Evolutionary conservation across 148 eudicot species (phyloP), one percentile per base, ranked within the genome.

Genomic region (Selenicereus undatus): DNA sequence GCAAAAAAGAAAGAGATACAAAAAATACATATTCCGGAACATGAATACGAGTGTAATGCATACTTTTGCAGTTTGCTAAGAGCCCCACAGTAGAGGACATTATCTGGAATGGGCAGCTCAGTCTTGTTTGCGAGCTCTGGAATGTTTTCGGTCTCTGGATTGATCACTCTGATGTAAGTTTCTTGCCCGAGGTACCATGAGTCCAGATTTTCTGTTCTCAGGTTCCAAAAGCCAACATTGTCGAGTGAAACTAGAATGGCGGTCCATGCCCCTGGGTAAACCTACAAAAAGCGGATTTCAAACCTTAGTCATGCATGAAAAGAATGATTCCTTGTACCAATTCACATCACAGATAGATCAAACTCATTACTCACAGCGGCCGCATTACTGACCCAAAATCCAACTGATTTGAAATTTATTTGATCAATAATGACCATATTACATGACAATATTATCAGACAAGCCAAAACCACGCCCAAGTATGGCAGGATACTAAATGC

Each of bases 131-230:
- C 87, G 36, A 80, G 73, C 76, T 86, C 91, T 4, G 97, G 93
- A 85, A 88, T 87, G 92, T 86, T 90, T 73, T 54, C 87, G 20
- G 82, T 76, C 89, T 93, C 99, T 11, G 93, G 91, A 84, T 96
- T 96, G 73, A 91, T 83, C 27, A 96, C 91, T 84, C 88, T 86
- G 78, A 96, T 79, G 65, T 96, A 96, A 21, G 99, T 96, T 83
- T 96, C 99, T 85, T 96, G 95, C 54, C 99, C 99, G n/a, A 93
- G 99, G 78, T 91, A 93, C 99, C 99, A 96, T 11, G 98, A 85
- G 85, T 93, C 98, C 1, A 96, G 93, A 83, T 96, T 96, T 71
- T 90, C 92, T 5, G 99, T 91, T 86, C 99, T 93, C 80, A 96
- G 73, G 85, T 96, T 96, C 99, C 99, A 96, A 39, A 91, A 82